A percentile compares a stretch with the other conserved stretches of the same genome.
phyloP scores from a whole-genome alignment of 805 yeast genomes.

The Yarrowia phangngaensis region DNA sequence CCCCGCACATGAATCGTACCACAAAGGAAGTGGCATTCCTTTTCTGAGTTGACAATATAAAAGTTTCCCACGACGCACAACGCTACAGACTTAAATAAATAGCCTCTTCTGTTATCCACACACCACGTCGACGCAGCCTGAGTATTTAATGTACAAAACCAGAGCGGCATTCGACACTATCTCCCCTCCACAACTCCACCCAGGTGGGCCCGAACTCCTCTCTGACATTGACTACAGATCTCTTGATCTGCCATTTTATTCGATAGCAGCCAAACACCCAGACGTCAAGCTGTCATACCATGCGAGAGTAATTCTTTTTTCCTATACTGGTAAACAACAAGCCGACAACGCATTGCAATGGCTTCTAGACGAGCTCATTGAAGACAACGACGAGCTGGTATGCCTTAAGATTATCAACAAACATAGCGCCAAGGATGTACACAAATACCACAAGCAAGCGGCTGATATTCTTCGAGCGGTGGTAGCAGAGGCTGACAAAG shows the following conservation, averaged over 20 bases:
- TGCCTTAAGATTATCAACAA: conserved; percentile 45
- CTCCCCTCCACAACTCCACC: conserved; percentile 12
- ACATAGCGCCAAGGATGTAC: conserved; percentile 34
- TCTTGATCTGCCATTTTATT: conserved; percentile 24
- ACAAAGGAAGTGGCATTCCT: too few relatives aligned
- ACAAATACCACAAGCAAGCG: conserved; percentile 22
- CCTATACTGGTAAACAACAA: conserved; percentile 20
- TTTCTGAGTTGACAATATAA: too few relatives aligned
- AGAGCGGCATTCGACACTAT: conserved; percentile 27
- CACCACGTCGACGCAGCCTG: neutral
- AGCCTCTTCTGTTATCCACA: conserved; percentile 1
- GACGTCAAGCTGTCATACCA: conserved; percentile 22
- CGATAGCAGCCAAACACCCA: conserved; percentile 25
- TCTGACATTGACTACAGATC: conserved; percentile 25
- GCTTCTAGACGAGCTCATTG: conserved; percentile 45
- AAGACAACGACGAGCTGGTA: conserved; percentile 48
- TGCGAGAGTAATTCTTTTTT: conserved; percentile 12
- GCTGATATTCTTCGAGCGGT: conserved; percentile 13
- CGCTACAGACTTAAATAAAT: too few relatives aligned
- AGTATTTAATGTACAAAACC: conserved; percentile 24
- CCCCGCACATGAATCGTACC: too few relatives aligned
- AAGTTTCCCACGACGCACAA: too few relatives aligned
- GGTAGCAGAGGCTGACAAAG: conserved; percentile 11
- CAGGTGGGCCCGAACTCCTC: conserved; percentile 17
- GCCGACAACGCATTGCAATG: conserved; percentile 45